Base-by-base conservation (phyloP, 768 basidiomycete genomes). In the Russula dissimulans region DNA sequence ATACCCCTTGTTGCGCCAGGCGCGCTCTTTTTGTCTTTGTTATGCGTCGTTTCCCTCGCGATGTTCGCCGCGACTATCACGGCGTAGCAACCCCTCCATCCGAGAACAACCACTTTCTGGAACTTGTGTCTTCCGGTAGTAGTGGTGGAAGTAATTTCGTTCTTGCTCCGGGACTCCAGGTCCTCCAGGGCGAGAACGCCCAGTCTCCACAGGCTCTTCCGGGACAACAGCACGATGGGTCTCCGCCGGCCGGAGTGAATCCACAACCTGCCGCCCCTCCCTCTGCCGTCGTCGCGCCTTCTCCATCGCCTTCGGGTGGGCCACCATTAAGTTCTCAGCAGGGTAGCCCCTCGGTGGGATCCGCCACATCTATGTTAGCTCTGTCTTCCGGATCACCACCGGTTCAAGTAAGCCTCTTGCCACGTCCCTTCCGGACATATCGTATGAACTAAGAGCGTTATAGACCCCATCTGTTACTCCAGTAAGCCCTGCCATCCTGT, bases 181-280 rank as follows among this genome's bases (percentile, higher is more conserved):
- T 15, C 38, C 32, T 62, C 2, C 22, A 26, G 2, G 22, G 22
- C 34, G 45, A 44, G 39, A 47, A 18, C 38, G 56, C 56, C 42
- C 56, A 62, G 26, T 39, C 47, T 11, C 55, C 60, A 8, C 55
- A 61, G 49, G 61, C 45, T 22, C 4, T 62, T 22, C 61, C 61
- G 7, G 61, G 51, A 22, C 50, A 57, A 36, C 39, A 32, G 22
- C 45, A 52, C 12, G 55, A 61, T 18, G 44, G 38, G 3, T 42
- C 44, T 46, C 26, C 60, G 3, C 57, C 34, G 4, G 43, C 39
- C 31, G 26, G 32, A 1, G 18, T 48, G 14, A 34, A 39, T 22
- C 34, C 55, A 41, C 41, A 26, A 22, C 18, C 31, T 26, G 12
- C 18, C 29, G 39, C 22, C 6, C 9, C 32, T 43, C 56, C 43